Evolutionary conservation across 2,329 filamentous ascomycete species (phyloP), one percentile per base, ranked within the genome.

Genomic region (Fusarium paranaense): DNA sequence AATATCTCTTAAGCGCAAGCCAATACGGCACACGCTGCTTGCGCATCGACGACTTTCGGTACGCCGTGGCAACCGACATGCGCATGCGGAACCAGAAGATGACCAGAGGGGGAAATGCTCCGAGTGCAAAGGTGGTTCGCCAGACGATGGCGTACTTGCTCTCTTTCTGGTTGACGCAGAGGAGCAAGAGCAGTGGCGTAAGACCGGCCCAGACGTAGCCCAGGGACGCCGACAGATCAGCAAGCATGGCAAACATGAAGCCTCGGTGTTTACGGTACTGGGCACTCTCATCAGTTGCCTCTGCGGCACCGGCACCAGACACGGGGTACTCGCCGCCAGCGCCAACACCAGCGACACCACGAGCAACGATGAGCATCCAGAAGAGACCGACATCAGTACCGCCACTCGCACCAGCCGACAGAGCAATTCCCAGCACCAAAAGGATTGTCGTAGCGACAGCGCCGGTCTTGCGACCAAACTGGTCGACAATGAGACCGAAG

Each of bases 231-330:
- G 88, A 86, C 7, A 90, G 78, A 72, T 89, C 86, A 2, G 85
- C 84, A 14, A 89, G 82, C 82, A 90, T 85, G n/a, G 87, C 87
- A 66, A 90, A 89, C 76, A 90, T 86, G 78, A 89, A 88, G 5
- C 89, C 88, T 40, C 87, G 82, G 38, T 82, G 82, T 67, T 86
- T 86, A 40, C 87, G 83, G 60, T 84, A 82, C 16, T 78, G 74
- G 9, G 74, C 78, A 57, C 80, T 83, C 73, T 90, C 88, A 69
- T 90, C 87, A 2, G 88, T 86, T 0, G 88, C 86, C 76, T 91
- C 89, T 14, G 85, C 83, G 0, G 88, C 86, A 47, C 86, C 86
- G 4, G 84, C 82, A 50, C 82, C 82, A 3, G 85, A 86, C 4
- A 88, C 87, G 4, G 88, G 88, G 74, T 90, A 90, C 72, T 90